Base-by-base conservation (phyloP, 331 rosid genomes). In the Spiraea crenata region DNA sequence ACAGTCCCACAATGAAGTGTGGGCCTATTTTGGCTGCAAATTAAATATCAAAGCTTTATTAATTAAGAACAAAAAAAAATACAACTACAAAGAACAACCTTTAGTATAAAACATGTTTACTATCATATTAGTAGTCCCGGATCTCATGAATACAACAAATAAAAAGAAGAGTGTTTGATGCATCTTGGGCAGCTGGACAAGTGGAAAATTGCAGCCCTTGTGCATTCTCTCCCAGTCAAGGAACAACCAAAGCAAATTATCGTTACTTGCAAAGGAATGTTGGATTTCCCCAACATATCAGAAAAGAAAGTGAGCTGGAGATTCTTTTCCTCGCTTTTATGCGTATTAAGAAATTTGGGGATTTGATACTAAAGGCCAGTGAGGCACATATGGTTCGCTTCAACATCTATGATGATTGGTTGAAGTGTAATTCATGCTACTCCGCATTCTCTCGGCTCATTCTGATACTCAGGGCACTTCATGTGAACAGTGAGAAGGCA, bases 131-230 rank as follows among this genome's bases (percentile, higher is more conserved):
- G n/a, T n/a, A n/a, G n/a, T 55, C 37, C 35, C 37, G 38, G 44
- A 72, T 16, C 40, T 37, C n/a, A 4, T 38, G 52, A 19, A 52
- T 13, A 39, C 14, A 67, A 38, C 72, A 67, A 2, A 20, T 37
- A 67, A 51, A 52, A 25, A 25, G 3, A 17, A 20, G 39, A 67
- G 6, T 39, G 61, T 17, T 5, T 25, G 84, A 95, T 91, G 82
- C 99, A 96, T 86, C 97, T 95, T 72, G 99, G 99, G 66, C 99
- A 95, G 85, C 77, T 95, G 86, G 99, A 97, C 3, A 95, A 95
- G 90, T 95, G 97, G 99, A 95, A 95, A 85, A 95, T 95, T 80
- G 99, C 97, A 58, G 99, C 99, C 34, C 95, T 95, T 69, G 99
- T 95, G 75, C 88, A 97, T 57, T 95, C 99, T 54, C 71, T 95